These are phyloP conservation scores for Selaginella moellendorffii DNA, from an alignment of 75 land plant genomes.

Conservation along the genomic window DNA sequence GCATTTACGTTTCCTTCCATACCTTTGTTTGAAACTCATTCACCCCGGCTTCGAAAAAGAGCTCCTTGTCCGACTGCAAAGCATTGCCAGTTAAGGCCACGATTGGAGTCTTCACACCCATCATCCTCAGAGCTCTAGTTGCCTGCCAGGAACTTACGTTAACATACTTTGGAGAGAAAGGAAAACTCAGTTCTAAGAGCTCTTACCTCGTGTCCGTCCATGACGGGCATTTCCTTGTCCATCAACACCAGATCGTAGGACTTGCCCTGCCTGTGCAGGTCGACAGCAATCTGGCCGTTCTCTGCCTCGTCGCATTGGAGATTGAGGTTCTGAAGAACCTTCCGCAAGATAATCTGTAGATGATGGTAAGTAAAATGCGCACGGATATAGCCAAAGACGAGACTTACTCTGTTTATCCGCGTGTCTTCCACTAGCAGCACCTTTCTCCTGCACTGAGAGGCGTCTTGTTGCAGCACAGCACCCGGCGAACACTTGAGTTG, in stretches of 20 bases:
- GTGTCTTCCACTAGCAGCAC: conserved; percentile 45
- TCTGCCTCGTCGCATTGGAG: conserved; percentile 44
- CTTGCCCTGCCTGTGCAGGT: conserved; percentile 28
- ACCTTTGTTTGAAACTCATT: conserved; percentile 43
- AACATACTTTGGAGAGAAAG: too few relatives aligned
- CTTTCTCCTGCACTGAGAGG: neutral
- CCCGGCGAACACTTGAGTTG: neutral
- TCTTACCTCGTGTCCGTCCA: conserved; percentile 51
- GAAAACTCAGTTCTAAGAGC: too few relatives aligned
- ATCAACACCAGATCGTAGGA: conserved; percentile 40
- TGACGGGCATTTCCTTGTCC: conserved; percentile 59
- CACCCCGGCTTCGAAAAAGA: conserved; percentile 47
- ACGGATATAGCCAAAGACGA: neutral
- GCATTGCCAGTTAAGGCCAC: conserved; percentile 42
- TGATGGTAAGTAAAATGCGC: neutral
- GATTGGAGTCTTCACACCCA: conserved; percentile 50
- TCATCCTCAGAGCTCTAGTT: conserved; percentile 29
- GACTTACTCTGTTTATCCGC: conserved; percentile 24
- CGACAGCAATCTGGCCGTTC: conserved; percentile 43
- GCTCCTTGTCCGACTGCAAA: conserved; percentile 30
- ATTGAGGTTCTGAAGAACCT: conserved; percentile 29
- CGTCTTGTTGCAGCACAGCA: neutral
- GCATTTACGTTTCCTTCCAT: neutral
- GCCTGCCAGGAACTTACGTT: conserved; percentile 18
- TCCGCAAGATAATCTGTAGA: conserved; percentile 37